Conservation (phyloP, 2,329 filamentous ascomycete genomes). For the Pseudogymnoascus sp. region DNA sequence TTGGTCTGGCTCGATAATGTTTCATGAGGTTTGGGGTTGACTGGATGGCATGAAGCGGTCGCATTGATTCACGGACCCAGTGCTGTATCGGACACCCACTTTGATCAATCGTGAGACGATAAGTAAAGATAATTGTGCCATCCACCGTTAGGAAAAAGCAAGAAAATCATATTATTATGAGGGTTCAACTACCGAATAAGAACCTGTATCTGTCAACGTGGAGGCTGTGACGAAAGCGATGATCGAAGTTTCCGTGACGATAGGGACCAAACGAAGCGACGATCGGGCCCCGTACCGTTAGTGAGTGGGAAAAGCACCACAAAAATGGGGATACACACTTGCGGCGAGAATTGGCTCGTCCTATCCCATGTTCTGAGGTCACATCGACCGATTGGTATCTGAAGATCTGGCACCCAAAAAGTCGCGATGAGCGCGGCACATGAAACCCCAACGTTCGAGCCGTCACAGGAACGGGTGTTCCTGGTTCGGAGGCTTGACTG, state of each 20-base stretch:
- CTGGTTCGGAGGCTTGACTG: constrained; percentile 6
- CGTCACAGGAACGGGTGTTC: neutral
- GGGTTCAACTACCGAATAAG: constrained; percentile 3
- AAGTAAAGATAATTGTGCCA: neutral
- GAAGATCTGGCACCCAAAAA: constrained; percentile 6
- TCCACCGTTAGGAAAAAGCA: neutral
- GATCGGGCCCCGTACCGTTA: neutral
- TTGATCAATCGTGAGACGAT: constrained; percentile 1
- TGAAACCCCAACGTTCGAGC: neutral
- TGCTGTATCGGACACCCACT: constrained; percentile 1
- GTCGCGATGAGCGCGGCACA: constrained; percentile 5
- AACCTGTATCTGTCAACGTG: constrained; percentile 5
- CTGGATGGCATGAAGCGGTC: neutral
- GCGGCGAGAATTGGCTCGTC: neutral
- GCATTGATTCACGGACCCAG: neutral
- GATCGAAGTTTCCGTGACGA: neutral
- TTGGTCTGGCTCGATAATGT: neutral
- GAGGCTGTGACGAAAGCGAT: neutral
- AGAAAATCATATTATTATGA: neutral
- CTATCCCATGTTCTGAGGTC: neutral
- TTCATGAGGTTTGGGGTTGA: neutral
- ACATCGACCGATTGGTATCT: neutral
- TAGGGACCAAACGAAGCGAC: constrained; percentile 3
- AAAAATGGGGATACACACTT: neutral
- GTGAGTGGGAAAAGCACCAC: neutral